phyloP scores from a whole-genome alignment of 345 rosid species.

The Barbarea vulgaris region DNA sequence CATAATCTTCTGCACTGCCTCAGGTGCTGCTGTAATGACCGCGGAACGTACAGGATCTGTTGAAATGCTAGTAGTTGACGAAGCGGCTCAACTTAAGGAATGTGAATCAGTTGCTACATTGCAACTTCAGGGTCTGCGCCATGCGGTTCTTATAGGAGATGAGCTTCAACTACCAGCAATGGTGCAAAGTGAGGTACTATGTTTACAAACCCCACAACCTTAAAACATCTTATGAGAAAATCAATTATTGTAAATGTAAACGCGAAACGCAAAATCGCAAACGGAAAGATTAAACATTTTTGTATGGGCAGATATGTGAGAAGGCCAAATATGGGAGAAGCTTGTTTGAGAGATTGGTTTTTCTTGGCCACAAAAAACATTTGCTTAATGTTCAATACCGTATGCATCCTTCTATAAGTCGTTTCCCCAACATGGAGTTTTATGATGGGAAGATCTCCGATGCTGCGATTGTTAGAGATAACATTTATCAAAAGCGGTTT shows the following conservation, averaged over 20 bases:
- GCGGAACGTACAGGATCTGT: constrained; percentile 8
- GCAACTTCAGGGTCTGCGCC: constrained; percentile 45
- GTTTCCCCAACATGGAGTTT: constrained; percentile 55
- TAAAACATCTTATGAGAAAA: too few species aligned
- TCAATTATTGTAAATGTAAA: too few species aligned
- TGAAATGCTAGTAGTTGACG: constrained; percentile 49
- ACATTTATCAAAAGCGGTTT: constrained; percentile 26
- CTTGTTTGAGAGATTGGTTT: constrained; percentile 63
- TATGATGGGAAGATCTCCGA: constrained; percentile 49
- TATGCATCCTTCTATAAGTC: constrained; percentile 75
- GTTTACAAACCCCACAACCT: too few species aligned
- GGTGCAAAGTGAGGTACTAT: constrained; percentile 48
- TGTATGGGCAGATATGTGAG: constrained; percentile 42
- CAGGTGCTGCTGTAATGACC: constrained; percentile 41
- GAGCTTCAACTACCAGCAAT: constrained; percentile 51
- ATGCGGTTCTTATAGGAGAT: constrained; percentile 53
- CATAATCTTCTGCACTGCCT: constrained; percentile 49
- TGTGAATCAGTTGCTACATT: constrained; percentile 52
- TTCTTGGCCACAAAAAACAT: constrained; percentile 51
- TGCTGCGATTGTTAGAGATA: constrained; percentile 43
- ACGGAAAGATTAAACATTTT: neutral
- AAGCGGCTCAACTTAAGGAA: constrained; percentile 60
- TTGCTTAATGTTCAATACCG: constrained; percentile 60
- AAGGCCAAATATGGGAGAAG: constrained; percentile 60
- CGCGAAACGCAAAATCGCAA: too few species aligned